Conservation (phyloP, 257 asterid species). For the Lavandula angustifolia region DNA sequence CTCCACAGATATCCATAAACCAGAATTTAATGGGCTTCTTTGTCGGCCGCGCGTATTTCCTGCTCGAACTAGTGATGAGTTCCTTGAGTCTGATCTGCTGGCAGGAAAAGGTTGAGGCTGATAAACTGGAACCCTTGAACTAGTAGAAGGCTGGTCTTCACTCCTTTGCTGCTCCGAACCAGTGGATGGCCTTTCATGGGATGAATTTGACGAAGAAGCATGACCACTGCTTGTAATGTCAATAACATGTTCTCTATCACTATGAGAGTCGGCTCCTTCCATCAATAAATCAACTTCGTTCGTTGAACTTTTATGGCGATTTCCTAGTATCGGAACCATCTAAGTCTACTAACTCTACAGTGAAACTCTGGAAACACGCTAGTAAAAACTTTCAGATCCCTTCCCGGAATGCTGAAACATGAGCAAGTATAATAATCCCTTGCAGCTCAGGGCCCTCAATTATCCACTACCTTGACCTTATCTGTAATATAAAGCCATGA, state of each 20-base stretch:
- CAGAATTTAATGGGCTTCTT: constrained; percentile 85
- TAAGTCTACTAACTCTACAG: constrained; percentile 43
- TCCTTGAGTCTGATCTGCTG: constrained; percentile 59
- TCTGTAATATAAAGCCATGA: constrained; percentile 32
- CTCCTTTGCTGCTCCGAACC: constrained; percentile 48
- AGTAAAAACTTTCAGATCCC: constrained; percentile 26
- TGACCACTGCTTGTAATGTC: constrained; percentile 63
- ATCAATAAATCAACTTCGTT: constrained; percentile 56
- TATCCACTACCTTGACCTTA: constrained; percentile 24
- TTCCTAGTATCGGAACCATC: constrained; percentile 70
- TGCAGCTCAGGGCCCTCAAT: neutral
- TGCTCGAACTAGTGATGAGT: constrained; percentile 60
- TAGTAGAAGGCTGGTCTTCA: constrained; percentile 67
- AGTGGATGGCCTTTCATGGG: constrained; percentile 52
- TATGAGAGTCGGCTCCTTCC: constrained; percentile 57
- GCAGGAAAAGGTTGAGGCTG: constrained; percentile 56
- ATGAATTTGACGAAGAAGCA: constrained; percentile 54
- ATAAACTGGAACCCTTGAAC: constrained; percentile 50
- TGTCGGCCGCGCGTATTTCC: constrained; percentile 64
- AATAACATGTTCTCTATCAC: constrained; percentile 54
- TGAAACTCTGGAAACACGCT: constrained; percentile 46
- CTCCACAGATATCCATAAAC: constrained; percentile 79
- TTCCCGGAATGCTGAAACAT: constrained; percentile 9
- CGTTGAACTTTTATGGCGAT: constrained; percentile 54
- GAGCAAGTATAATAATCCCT: constrained; percentile 19